Conservation (phyloP, 352 stramenopile genomes). For the Phytopythium boreale region DNA sequence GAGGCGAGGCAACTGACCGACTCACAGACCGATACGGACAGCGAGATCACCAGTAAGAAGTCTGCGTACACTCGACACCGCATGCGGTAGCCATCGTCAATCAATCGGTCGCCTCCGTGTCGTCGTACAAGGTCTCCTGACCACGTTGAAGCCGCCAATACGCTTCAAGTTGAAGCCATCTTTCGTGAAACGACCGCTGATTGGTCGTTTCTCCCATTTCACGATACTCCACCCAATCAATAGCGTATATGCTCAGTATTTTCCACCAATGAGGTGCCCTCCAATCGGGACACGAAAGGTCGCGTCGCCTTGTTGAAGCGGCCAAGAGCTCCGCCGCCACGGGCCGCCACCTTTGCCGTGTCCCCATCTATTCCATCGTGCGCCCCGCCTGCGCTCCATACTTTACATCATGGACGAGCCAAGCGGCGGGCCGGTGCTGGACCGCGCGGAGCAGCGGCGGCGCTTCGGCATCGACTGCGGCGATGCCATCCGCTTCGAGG, state of each 20-base stretch:
- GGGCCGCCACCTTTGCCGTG: neutral
- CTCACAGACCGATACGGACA: neutral
- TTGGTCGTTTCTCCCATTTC: neutral
- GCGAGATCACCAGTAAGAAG: neutral
- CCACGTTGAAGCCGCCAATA: neutral
- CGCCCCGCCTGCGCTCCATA: neutral
- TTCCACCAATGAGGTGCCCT: neutral
- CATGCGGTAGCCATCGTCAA: neutral
- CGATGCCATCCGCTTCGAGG: constrained; percentile 85
- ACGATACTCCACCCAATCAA: neutral
- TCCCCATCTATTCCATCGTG: neutral
- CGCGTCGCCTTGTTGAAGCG: constrained; percentile 6
- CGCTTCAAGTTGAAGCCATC: neutral
- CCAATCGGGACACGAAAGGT: constrained; percentile 2
- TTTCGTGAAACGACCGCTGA: neutral
- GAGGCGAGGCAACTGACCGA: neutral
- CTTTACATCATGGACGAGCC: neutral
- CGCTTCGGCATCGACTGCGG: constrained; percentile 79
- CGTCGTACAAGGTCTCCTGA: neutral
- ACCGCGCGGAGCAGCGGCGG: constrained; percentile 66
- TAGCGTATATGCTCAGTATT: neutral
- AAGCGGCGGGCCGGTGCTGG: constrained; percentile 40
- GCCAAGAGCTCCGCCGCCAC: neutral
- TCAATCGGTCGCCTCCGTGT: neutral
- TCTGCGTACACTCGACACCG: neutral